Percentiles rank a stretch among this genome's conserved stretches.
phyloP scores from a whole-genome alignment of 108 stramenopile species.

The Hondaea fermentalgiana region DNA sequence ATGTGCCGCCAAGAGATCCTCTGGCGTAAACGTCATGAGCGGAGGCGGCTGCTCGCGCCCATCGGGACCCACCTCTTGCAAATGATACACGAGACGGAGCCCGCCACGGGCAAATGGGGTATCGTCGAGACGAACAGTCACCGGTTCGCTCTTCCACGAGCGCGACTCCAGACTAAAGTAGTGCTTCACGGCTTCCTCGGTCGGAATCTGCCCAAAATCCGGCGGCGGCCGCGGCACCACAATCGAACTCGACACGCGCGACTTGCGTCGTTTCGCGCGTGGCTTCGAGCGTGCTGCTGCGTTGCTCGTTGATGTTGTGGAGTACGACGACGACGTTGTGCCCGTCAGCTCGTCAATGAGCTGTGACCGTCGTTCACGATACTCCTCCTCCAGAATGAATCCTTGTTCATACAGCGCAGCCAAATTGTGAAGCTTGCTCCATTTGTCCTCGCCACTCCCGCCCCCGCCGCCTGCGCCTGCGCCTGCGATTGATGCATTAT shows the following conservation, averaged over 20 bases:
- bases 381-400: background rate
- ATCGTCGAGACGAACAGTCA: background rate
- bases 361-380: background rate
- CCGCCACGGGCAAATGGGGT: background rate
- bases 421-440: background rate
- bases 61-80: slow-evolving; percentile 3
- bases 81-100: slow-evolving; percentile 4
- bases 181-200: slow-evolving; percentile 1
- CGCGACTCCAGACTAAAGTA: background rate
- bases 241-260: background rate
- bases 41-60: background rate
- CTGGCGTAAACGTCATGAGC: background rate
- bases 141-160: background rate
- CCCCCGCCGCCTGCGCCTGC: background rate
- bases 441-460: background rate
- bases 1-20: background rate
- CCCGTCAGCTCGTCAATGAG: slow-evolving; percentile 16
- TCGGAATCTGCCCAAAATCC: background rate
- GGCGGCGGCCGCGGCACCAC: slow-evolving; percentile 15
- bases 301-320: background rate
- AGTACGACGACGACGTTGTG: background rate
- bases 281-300: background rate
- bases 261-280: background rate
- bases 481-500: background rate
- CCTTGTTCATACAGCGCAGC: background rate